These are phyloP conservation scores for Quercus engelmannii DNA, from an alignment of 306 rosid genomes.

Conservation along the genomic window DNA sequence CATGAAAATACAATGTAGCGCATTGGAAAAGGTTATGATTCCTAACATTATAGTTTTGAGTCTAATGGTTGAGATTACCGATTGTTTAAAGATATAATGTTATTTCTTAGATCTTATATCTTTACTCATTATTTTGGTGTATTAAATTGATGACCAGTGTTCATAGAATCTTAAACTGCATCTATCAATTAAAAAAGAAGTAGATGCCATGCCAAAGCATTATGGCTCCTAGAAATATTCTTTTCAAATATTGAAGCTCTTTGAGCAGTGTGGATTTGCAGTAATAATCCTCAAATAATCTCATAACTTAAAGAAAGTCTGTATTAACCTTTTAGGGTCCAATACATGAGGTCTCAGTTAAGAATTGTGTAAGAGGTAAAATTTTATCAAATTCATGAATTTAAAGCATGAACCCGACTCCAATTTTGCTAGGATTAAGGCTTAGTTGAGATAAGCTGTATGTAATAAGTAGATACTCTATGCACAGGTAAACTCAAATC, in stretches of 20 bases:
- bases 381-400: too few relatives aligned
- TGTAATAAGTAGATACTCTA: too few relatives aligned
- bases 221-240: neutral
- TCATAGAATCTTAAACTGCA: neutral
- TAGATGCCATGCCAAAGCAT: neutral
- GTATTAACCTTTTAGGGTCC: neutral
- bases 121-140: constrained; percentile 8
- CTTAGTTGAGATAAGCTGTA: too few relatives aligned
- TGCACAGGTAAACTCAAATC: neutral
- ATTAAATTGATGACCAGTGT: neutral
- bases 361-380: too few relatives aligned
- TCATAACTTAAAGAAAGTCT: neutral
- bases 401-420: too few relatives aligned
- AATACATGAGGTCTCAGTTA: neutral
- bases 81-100: neutral
- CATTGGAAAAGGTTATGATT: constrained; percentile 60
- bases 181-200: neutral
- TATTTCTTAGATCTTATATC: neutral
- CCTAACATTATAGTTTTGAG: neutral
- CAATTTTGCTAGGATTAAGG: too few relatives aligned
- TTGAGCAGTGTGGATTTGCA: neutral
- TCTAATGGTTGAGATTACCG: neutral
- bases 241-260: constrained; percentile 6
- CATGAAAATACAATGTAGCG: constrained; percentile 74
- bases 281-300: too few relatives aligned